Base-by-base conservation (phyloP, 306 rosid genomes). In the Biancaea sappan region DNA sequence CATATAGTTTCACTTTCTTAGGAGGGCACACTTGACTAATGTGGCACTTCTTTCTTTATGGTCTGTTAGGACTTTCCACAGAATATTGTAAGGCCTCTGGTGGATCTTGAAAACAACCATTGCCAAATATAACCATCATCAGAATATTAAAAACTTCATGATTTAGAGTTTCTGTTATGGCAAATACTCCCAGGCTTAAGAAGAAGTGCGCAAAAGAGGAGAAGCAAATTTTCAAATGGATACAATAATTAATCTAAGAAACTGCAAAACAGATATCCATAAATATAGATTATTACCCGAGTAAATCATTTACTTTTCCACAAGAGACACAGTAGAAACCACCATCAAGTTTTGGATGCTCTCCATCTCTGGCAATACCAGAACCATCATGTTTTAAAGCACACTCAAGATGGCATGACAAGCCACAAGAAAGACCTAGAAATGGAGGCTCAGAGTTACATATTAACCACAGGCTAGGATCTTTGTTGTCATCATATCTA, bases 361-460 rank as follows among this genome's bases (percentile, higher is more conserved):
- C 69, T 48, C 86, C 86, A 35, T 63, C 87, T 68, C 83, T 84
- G 44, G 82, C 79, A 69, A 92, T 90, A 43, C 99, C 93, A 34
- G 96, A 90, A 59, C 74, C 80, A 75, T 82, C 84, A 18, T 86
- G 88, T 56, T 88, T 94, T 74, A 94, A 75, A 66, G 99, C 96
- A 72, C 99, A 94, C 83, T 92, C 99, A 80, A 94, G 97, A 86
- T 94, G 99, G 81, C 99, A 94, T 26, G 97, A 92, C 91, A 92
- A 82, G 70, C 94, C 97, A 85, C 99, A 94, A 8, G 99, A 90
- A 74, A 74, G 70, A 69, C 87, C 93, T 43, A 80, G 88, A 82
- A 90, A 92, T 16, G 99, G 99, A 79, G 83, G 81, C 77, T 94
- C 99, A 0, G 96, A 87, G 80, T 92, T 80, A 80, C 99, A 94